These are phyloP conservation scores for Aspergillus carbonarius DNA, from an alignment of 2,329 filamentous ascomycete genomes.

Conservation along the genomic window DNA sequence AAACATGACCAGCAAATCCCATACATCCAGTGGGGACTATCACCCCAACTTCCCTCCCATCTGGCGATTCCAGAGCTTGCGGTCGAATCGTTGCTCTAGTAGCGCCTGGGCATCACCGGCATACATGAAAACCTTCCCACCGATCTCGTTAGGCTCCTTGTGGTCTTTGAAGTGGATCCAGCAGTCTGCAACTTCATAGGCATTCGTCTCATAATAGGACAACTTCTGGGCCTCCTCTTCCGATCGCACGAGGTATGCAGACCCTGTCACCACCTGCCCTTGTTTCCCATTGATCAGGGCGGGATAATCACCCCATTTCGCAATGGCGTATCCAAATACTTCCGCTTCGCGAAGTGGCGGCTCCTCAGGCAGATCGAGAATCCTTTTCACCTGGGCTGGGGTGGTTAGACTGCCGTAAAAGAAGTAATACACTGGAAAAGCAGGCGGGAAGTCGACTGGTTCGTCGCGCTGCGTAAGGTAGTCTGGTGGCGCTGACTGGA, in stretches of 20 bases:
- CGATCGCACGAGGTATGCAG: slow-evolving; percentile 13
- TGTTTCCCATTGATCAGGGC: slow-evolving; percentile 16
- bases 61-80: slow-evolving; percentile 19
- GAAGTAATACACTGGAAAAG: slow-evolving; percentile 25
- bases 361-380: slow-evolving; percentile 14
- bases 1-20: no score
- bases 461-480: slow-evolving; percentile 7
- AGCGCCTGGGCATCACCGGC: slow-evolving; percentile 25
- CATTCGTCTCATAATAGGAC: not conserved
- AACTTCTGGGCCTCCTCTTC: slow-evolving; percentile 11
- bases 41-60: slow-evolving; percentile 2
- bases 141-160: slow-evolving; percentile 7
- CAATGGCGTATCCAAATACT: slow-evolving; percentile 16
- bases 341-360: slow-evolving; percentile 12
- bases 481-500: slow-evolving; percentile 1
- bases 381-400: slow-evolving; percentile 16
- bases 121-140: slow-evolving; percentile 28
- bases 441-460: slow-evolving; percentile 1
- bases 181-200: not conserved
- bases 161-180: slow-evolving; percentile 2
- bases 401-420: slow-evolving; percentile 32
- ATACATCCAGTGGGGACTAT: not conserved
- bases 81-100: slow-evolving; percentile 23
- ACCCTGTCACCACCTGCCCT: slow-evolving; percentile 12
- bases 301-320: slow-evolving; percentile 19